A percentile compares a stretch with the other conserved stretches of the same genome.
phyloP scores from a whole-genome alignment of 2,329 filamentous ascomycete species.

The Zymoseptoria tritici region DNA sequence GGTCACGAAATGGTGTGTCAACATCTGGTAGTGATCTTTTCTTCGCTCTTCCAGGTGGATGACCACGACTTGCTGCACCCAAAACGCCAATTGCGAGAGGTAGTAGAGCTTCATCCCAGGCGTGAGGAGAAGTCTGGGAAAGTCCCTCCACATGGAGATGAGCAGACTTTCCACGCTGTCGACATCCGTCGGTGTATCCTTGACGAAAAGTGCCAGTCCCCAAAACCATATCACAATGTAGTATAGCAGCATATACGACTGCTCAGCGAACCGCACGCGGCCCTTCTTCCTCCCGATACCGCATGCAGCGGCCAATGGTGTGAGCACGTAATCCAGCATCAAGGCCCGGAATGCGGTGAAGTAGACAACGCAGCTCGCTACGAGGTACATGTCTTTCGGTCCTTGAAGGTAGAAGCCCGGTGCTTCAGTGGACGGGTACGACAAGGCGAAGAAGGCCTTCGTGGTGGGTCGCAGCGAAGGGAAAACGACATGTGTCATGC shows the following conservation, averaged over 20 bases:
- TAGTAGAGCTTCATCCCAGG: constrained; percentile 82
- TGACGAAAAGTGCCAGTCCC: constrained; percentile 57
- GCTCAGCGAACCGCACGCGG: constrained; percentile 78
- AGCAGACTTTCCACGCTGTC: constrained; percentile 19
- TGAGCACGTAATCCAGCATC: constrained; percentile 78
- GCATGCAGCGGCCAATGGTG: constrained; percentile 63
- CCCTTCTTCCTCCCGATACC: constrained; percentile 72
- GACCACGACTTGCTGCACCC: constrained; percentile 87
- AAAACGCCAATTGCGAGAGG: constrained; percentile 83
- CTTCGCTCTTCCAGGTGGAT: constrained; percentile 90
- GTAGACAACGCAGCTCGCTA: constrained; percentile 69
- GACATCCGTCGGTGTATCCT: constrained; percentile 22
- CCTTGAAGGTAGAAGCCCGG: constrained; percentile 65
- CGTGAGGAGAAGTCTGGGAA: constrained; percentile 69
- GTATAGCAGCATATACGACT: constrained; percentile 85
- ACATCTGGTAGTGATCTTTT: constrained; percentile 95
- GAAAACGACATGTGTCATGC: constrained; percentile 74
- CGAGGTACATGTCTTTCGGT: constrained; percentile 69
- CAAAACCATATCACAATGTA: constrained; percentile 73
- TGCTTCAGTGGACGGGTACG: constrained; percentile 54
- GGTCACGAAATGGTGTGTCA: constrained; percentile 88
- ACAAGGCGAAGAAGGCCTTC: constrained; percentile 80
- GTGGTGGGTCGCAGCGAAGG: constrained; percentile 72
- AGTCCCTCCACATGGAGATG: constrained; percentile 64
- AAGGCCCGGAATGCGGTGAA: constrained; percentile 81